phyloP scores from a whole-genome alignment of 2,329 filamentous ascomycete species.

The Helotiales sp. region DNA sequence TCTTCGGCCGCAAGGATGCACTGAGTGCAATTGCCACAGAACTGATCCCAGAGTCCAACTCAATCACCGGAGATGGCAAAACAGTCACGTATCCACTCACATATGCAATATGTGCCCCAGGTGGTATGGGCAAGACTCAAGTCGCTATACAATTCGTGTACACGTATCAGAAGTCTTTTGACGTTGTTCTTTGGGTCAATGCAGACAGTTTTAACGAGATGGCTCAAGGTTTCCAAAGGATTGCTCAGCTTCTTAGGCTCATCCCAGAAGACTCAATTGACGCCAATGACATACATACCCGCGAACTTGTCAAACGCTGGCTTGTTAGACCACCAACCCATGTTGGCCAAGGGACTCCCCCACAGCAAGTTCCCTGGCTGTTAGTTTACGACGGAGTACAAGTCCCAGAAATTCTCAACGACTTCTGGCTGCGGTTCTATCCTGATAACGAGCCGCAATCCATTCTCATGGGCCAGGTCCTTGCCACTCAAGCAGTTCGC shows the following conservation, averaged over 20 bases:
- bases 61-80: neutral
- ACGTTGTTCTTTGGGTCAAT: conserved; percentile 43
- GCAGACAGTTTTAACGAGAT: conserved; percentile 32
- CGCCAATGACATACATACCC: neutral
- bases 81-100: conserved; percentile 2
- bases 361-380: neutral
- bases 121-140: conserved; percentile 41
- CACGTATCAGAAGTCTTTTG: conserved; percentile 35
- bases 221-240: neutral
- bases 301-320: neutral
- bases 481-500: neutral
- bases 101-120: conserved; percentile 34
- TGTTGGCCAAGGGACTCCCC: neutral
- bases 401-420: neutral
- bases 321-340: neutral
- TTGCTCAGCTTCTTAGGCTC: neutral
- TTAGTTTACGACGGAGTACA: neutral
- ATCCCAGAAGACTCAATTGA: neutral
- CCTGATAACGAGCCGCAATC: neutral
- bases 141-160: conserved; percentile 40
- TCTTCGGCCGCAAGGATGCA: neutral
- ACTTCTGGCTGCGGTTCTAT: neutral
- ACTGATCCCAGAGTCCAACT: neutral
- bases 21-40: neutral
- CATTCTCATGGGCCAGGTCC: neutral